These are phyloP conservation scores for Solanum medicagineum DNA, from an alignment of 257 asterid species.

Conservation along the genomic window DNA sequence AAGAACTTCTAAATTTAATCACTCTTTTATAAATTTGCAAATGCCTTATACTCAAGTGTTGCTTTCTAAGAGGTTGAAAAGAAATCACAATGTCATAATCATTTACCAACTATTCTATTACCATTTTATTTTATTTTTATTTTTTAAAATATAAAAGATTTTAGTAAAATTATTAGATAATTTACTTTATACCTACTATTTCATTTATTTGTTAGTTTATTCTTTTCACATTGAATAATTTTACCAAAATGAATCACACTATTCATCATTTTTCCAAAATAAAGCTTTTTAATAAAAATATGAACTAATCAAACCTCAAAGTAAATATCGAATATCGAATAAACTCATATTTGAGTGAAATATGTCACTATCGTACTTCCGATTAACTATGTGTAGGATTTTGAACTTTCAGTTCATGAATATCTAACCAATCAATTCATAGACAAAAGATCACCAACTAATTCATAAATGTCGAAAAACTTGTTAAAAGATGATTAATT, in stretches of 20 bases:
- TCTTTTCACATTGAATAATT: neutral
- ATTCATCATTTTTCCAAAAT: neutral
- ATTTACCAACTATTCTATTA: neutral
- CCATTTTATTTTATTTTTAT: neutral
- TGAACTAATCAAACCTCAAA: neutral
- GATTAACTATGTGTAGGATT: neutral
- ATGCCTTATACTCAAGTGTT: neutral
- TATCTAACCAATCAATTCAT: neutral
- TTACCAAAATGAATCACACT: neutral
- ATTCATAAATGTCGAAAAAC: neutral
- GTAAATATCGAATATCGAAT: neutral
- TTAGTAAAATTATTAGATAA: neutral
- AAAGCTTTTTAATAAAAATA: rapidly evolving
- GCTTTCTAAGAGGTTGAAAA: neutral
- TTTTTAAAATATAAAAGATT: neutral
- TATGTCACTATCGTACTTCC: neutral
- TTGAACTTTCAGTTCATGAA: neutral
- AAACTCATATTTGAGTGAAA: neutral
- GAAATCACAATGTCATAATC: neutral
- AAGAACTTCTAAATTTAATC: neutral
- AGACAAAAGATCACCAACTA: neutral
- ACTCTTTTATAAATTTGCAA: neutral
- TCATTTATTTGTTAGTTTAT: too few species aligned
- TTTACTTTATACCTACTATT: neutral
- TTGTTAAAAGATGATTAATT: neutral